These are phyloP conservation scores for Paraglomus occultum DNA, from an alignment of 192 early-diverging fungal genomes.

Conservation along the genomic window DNA sequence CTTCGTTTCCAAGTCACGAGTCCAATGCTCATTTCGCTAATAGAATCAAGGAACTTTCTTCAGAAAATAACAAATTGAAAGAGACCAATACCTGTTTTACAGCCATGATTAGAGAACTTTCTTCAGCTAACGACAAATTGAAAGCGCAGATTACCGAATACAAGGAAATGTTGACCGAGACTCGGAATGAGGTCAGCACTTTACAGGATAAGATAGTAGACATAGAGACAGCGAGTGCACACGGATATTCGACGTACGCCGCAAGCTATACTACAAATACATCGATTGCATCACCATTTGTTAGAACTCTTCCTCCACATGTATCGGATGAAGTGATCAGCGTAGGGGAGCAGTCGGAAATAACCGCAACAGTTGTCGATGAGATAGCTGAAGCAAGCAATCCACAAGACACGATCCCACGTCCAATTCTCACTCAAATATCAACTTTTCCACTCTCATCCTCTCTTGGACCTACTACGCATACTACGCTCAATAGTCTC, in stretches of 20 bases:
- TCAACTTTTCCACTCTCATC: constrained; percentile 18
- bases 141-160: constrained; percentile 48
- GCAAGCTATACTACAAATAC: neutral
- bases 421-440: constrained; percentile 16
- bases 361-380: neutral
- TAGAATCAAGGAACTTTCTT: constrained; percentile 55
- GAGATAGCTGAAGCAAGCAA: neutral
- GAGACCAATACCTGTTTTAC: constrained; percentile 15
- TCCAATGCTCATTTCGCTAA: constrained; percentile 48
- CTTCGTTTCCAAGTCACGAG: constrained; percentile 23
- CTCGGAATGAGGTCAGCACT: constrained; percentile 42
- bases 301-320: constrained; percentile 12
- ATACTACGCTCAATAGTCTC: constrained; percentile 27
- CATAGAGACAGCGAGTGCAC: constrained; percentile 33
- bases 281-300: neutral
- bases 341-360: neutral
- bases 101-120: constrained; percentile 53
- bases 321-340: constrained; percentile 8
- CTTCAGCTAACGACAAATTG: constrained; percentile 51
- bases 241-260: constrained; percentile 11
- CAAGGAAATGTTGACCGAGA: constrained; percentile 46
- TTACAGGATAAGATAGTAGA: constrained; percentile 48
- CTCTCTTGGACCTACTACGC: constrained; percentile 16
- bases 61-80: constrained; percentile 50
- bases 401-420: neutral